These are phyloP conservation scores for Calocybe gangraenosa DNA, from an alignment of 768 basidiomycete species.

Conservation along the genomic window DNA sequence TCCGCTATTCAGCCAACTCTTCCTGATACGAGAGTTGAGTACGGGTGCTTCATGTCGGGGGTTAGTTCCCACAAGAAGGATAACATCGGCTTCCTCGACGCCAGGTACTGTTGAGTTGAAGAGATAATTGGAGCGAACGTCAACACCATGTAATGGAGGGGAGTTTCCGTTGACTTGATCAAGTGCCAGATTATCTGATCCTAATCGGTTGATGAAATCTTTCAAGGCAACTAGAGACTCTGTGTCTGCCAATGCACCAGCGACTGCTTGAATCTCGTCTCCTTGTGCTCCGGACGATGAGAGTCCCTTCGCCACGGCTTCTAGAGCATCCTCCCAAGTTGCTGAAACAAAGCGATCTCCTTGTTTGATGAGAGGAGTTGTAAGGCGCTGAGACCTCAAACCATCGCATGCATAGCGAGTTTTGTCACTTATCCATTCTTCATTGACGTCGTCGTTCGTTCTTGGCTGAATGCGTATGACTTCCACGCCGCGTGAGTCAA, in stretches of 20 bases:
- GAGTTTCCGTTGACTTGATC: slow-evolving; percentile 68
- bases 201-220: slow-evolving; percentile 88
- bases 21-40: slow-evolving; percentile 94
- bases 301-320: slow-evolving; percentile 76
- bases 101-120: slow-evolving; percentile 93
- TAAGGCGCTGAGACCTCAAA: slow-evolving; percentile 90
- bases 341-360: slow-evolving; percentile 92
- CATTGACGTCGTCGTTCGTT: slow-evolving; percentile 97
- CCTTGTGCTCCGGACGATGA: slow-evolving; percentile 74
- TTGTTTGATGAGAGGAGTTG: slow-evolving; percentile 83
- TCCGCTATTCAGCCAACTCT: slow-evolving; percentile 85
- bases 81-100: slow-evolving; percentile 86
- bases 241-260: slow-evolving; percentile 89
- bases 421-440: slow-evolving; percentile 99
- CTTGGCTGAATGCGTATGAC: slow-evolving; percentile 98
- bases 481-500: slow-evolving; percentile 92
- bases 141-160: slow-evolving; percentile 77
- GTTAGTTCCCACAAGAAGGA: slow-evolving; percentile 94
- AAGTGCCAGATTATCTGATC: slow-evolving; percentile 88
- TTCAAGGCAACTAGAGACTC: slow-evolving; percentile 92
- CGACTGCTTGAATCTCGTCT: slow-evolving; percentile 93
- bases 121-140: slow-evolving; percentile 92
- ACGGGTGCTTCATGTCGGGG: slow-evolving; percentile 97
- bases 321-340: slow-evolving; percentile 87
- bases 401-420: slow-evolving; percentile 97